A percentile compares a stretch with the other conserved stretches of the same genome.
Conservation (phyloP, 441 rosid genomes). For the Eutrema salsugineum region DNA sequence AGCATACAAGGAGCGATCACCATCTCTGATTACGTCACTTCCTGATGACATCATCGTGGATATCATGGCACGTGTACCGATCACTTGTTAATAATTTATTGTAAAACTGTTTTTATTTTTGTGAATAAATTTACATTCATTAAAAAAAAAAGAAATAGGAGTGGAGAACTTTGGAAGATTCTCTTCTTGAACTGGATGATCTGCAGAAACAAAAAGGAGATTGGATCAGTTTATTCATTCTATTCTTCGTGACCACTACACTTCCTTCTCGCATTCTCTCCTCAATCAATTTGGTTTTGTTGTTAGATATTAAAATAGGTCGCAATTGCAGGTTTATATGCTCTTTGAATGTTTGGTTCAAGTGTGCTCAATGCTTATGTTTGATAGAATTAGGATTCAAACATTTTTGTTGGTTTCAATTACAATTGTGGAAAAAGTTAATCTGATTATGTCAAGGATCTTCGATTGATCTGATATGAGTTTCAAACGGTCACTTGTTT, state of each 20-base stretch:
- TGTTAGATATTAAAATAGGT: not conserved
- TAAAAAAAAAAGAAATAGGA: too few species aligned
- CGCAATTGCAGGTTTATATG: not conserved
- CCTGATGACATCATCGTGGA: not conserved
- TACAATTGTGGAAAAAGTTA: not conserved
- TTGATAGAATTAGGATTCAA: not conserved
- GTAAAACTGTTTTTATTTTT: too few species aligned
- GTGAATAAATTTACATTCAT: too few species aligned
- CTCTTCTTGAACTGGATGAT: constrained; percentile 50
- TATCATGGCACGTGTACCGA: not conserved
- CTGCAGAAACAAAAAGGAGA: constrained; percentile 72
- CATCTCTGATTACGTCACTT: not conserved
- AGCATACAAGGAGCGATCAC: too few species aligned
- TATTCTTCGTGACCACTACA: constrained; percentile 45
- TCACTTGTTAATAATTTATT: too few species aligned
- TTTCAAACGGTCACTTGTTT: not conserved
- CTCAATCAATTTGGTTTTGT: constrained; percentile 46
- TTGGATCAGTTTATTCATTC: constrained; percentile 65
- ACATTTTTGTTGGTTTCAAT: not conserved
- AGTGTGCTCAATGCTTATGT: not conserved
- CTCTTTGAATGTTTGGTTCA: not conserved
- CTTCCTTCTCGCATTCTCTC: constrained; percentile 59
- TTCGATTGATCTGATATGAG: not conserved
- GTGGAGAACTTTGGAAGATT: too few species aligned
- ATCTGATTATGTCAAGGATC: not conserved